These are phyloP conservation scores for Flaveria linearis DNA, from an alignment of 129 eudicot species.

Conservation along the genomic window DNA sequence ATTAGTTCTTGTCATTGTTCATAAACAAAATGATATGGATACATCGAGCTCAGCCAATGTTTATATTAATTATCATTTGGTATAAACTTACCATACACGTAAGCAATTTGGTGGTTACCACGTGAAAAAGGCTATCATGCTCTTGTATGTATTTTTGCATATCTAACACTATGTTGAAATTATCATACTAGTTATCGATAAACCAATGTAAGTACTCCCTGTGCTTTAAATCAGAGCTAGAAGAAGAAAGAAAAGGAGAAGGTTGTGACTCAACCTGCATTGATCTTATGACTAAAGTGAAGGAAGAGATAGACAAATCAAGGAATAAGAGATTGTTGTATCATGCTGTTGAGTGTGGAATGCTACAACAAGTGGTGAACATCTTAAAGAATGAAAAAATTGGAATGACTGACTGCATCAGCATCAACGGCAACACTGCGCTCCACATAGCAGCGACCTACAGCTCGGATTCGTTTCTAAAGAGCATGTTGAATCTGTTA, in stretches of 20 bases:
- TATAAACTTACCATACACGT: no score
- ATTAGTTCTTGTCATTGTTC: no score
- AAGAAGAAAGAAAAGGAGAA: not conserved
- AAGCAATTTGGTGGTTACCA: no score
- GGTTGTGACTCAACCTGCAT: not conserved
- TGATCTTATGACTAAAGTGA: not conserved
- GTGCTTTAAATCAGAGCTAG: no score
- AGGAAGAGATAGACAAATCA: not conserved
- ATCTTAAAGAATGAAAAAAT: not conserved
- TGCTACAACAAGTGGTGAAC: not conserved
- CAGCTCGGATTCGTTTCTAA: not conserved
- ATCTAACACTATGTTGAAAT: no score
- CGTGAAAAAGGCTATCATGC: no score
- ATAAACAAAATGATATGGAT: no score
- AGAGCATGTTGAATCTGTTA: not conserved
- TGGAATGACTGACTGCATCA: not conserved
- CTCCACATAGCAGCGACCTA: not conserved
- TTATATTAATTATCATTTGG: no score
- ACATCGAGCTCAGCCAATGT: no score
- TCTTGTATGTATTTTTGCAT: no score
- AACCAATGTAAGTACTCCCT: no score
- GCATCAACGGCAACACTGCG: slow-evolving; percentile 10
- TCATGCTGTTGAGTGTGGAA: not conserved
- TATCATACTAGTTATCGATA: no score
- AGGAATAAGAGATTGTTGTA: not conserved